Conservation (phyloP, 306 rosid species). For the Quillaja saponaria region DNA sequence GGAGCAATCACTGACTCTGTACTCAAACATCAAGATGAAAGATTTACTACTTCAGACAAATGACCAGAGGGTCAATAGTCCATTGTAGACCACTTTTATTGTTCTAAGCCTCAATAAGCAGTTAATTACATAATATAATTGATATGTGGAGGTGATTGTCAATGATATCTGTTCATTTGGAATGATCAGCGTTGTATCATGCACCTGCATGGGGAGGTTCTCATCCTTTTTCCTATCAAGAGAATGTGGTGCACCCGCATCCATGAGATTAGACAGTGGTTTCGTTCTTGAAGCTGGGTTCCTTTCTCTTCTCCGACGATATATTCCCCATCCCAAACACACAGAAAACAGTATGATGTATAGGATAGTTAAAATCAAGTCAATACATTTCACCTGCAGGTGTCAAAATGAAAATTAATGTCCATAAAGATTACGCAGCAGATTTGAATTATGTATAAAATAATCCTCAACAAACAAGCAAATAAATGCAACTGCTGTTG, state of each 20-base stretch:
- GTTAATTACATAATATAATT: too few species aligned
- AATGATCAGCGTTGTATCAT: slow-evolving; percentile 33
- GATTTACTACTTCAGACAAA: too few species aligned
- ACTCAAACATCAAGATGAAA: too few species aligned
- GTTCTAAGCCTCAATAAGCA: too few species aligned
- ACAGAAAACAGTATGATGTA: slow-evolving; percentile 61
- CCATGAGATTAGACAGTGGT: slow-evolving; percentile 50
- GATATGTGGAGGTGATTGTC: slow-evolving; percentile 14
- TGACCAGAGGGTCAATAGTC: too few species aligned
- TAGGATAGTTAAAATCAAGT: slow-evolving; percentile 60
- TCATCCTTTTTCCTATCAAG: slow-evolving; percentile 65
- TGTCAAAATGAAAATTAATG: slow-evolving; percentile 35
- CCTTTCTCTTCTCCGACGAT: slow-evolving; percentile 56
- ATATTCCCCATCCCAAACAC: slow-evolving; percentile 83
- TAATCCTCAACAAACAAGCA: slow-evolving; percentile 27
- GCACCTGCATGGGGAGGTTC: slow-evolving; percentile 76
- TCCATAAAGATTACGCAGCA: slow-evolving; percentile 28
- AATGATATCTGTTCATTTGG: slow-evolving; percentile 24
- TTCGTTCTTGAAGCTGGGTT: slow-evolving; percentile 50
- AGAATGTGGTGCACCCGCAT: slow-evolving; percentile 52
- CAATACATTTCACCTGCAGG: slow-evolving; percentile 84
- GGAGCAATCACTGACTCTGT: too few species aligned
- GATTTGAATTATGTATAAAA: too few species aligned
- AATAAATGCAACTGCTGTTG: slow-evolving; percentile 22
- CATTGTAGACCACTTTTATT: too few species aligned